Evolutionary conservation across 108 stramenopile species (phyloP), one percentile per base, ranked within the genome.

Genomic region (Aurantiochytrium sp.): DNA sequence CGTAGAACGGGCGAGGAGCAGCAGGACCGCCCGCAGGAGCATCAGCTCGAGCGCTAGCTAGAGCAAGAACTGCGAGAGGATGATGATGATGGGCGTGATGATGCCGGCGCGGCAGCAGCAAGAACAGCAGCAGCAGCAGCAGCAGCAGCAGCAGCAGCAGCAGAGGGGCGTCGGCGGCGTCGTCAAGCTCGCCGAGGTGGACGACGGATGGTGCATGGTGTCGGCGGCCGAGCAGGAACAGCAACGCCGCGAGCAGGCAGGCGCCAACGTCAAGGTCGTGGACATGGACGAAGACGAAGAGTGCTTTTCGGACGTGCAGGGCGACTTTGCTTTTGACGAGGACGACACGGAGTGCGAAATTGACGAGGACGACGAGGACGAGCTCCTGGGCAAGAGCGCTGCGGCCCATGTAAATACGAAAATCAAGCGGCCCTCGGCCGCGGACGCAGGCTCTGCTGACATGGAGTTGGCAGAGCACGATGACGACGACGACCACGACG

Each of bases 191-290:
- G 73, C 73, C 42, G 73, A 81, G 42, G 45, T 81, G 73, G 73
- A 81, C 73, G 73, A 81, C 73, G 73, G 73, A 15, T 81, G 73
- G 73, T 81, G 73, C 73, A 81, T 81, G 73, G 45, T 81, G 24
- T 81, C 73, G 73, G 21, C 73, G 73, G 30, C 24, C 30, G 73
- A 65, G 34, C 34, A 30, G 10, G 12, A 65, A 19, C 22, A 65
- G 59, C 59, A 4, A 27, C 8, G 19, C 3, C 15, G 59, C 34
- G 8, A 65, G 27, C 24, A 24, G 8, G 59, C 22, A 34, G 59
- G 32, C 34, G 59, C 8, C 15, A 15, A 8, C 8, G 19, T 3
- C 15, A 65, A 27, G 59, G 59, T 34, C 59, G 59, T 65, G 0
- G 32, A 65, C 34, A 65, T 65, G 59, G 59, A 65, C 59, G 59